These are phyloP conservation scores for Phialophora expanda DNA, from an alignment of 2,329 filamentous ascomycete species.

Conservation along the genomic window DNA sequence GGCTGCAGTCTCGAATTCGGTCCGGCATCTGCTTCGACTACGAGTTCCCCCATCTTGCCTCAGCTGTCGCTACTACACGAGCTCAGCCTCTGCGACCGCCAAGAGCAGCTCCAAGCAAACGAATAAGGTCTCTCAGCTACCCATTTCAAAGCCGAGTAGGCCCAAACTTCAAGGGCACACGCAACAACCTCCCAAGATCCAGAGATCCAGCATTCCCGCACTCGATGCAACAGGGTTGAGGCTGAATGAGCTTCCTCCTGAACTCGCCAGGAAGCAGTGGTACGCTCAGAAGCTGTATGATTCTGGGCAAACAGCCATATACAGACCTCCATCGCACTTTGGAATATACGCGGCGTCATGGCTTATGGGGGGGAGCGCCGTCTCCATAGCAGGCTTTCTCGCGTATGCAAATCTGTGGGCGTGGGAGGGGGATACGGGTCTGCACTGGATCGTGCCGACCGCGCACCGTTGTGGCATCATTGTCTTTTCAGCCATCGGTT, in stretches of 20 bases:
- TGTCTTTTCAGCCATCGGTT: constrained; percentile 24
- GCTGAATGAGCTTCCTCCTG: constrained; percentile 16
- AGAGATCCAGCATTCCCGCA: constrained; percentile 6
- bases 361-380: constrained; percentile 24
- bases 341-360: constrained; percentile 30
- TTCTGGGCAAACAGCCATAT: constrained; percentile 26
- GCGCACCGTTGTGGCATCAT: constrained; percentile 30
- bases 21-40: constrained; percentile 21
- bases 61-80: constrained; percentile 21
- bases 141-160: background rate
- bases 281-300: constrained; percentile 32
- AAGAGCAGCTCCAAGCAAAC: background rate
- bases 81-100: constrained; percentile 11
- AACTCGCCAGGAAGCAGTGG: constrained; percentile 25
- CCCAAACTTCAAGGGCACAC: background rate
- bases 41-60: constrained; percentile 14
- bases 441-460: constrained; percentile 27
- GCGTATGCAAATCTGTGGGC: constrained; percentile 28
- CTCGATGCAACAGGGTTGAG: background rate
- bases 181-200: background rate
- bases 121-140: background rate
- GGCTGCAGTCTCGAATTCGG: constrained; percentile 10
- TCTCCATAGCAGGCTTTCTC: constrained; percentile 22
- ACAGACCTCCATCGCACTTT: constrained; percentile 30
- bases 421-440: constrained; percentile 19